Evolutionary conservation across 2,329 filamentous ascomycete species (phyloP).

Genomic region (Fusarium tuaranense): DNA sequence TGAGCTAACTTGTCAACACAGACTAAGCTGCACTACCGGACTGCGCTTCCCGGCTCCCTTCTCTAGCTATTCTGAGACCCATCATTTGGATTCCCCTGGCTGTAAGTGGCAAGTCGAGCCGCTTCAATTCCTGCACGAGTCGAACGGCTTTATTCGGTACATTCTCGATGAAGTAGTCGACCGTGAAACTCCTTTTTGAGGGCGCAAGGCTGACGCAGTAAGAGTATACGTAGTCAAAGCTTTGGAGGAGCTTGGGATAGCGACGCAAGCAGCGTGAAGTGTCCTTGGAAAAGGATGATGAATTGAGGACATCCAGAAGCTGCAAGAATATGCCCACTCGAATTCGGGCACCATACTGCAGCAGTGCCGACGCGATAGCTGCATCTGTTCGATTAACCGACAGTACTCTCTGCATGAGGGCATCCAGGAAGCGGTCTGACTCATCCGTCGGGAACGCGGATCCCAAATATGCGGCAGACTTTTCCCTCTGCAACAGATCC

Average conservation of each 20-base stretch:
- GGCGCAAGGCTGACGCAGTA: neutral
- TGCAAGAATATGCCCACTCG: neutral
- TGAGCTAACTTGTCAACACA: neutral
- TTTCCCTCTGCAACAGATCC: neutral
- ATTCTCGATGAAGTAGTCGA: conserved; percentile 3
- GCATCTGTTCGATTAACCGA: neutral
- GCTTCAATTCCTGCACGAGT: neutral
- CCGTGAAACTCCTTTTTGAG: neutral
- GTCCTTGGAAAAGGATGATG: neutral
- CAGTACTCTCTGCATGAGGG: neutral
- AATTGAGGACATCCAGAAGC: neutral
- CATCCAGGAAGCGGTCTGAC: neutral
- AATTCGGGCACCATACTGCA: neutral
- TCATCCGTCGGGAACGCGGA: neutral
- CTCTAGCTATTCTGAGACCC: neutral
- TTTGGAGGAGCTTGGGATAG: conserved; percentile 1
- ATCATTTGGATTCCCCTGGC: neutral
- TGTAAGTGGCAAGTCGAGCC: neutral
- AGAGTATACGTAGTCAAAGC: neutral
- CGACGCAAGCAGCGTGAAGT: neutral
- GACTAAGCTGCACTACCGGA: neutral
- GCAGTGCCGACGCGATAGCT: neutral
- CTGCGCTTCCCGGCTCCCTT: neutral
- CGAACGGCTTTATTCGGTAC: neutral
- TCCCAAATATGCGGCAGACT: neutral